A percentile compares a stretch with the other conserved stretches of the same genome.
Conservation (phyloP, 257 asterid species). For the Salvia hispanica region DNA sequence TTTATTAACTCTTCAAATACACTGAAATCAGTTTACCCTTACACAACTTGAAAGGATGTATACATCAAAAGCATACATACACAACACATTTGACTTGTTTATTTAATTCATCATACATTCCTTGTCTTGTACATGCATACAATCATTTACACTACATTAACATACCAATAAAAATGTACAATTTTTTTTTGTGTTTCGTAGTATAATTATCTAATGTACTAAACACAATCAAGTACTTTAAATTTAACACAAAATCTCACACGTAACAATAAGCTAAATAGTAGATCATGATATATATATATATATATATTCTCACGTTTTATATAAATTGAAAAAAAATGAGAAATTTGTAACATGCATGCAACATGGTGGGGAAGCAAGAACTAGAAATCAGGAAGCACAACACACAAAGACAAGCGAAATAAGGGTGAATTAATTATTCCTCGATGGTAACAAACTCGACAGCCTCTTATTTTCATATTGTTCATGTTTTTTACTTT, state of each 20-base stretch:
- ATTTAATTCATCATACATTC: conserved; percentile 12
- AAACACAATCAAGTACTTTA: too few relatives aligned
- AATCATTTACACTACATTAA: neutral
- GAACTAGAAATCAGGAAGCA: conserved; percentile 33
- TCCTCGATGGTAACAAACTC: conserved; percentile 32
- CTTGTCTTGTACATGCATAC: neutral
- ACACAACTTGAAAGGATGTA: conserved; percentile 29
- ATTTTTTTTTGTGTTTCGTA: too few relatives aligned
- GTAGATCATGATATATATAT: too few relatives aligned
- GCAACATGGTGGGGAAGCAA: conserved; percentile 24
- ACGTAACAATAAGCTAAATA: too few relatives aligned
- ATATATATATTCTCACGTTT: too few relatives aligned
- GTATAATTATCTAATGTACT: too few relatives aligned
- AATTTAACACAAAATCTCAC: too few relatives aligned
- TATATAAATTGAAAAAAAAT: too few relatives aligned
- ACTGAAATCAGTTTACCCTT: conserved; percentile 35
- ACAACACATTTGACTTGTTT: conserved; percentile 29
- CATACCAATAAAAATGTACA: too few relatives aligned
- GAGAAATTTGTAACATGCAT: neutral
- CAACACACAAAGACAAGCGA: conserved; percentile 23
- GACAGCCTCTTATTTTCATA: conserved; percentile 45
- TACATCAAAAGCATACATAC: conserved; percentile 35
- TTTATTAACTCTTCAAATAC: neutral
- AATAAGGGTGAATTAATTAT: conserved; percentile 16
- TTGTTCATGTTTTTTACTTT: conserved; percentile 18